Base-by-base conservation (phyloP, 129 eudicot genomes). In the Cynara cardunculus region DNA sequence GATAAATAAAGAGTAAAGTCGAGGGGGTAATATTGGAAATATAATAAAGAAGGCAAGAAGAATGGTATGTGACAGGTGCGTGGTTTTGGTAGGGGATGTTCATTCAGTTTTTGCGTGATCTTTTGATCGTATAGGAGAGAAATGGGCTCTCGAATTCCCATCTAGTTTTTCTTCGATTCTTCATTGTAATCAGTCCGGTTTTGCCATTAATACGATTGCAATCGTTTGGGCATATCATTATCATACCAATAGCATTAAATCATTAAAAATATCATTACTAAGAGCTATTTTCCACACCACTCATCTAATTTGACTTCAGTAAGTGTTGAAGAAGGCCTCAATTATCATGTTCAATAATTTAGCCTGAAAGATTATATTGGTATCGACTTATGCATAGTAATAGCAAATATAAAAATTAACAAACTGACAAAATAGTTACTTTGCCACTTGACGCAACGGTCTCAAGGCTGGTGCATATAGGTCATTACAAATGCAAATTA, bases 391-490 rank as follows among this genome's bases (percentile, higher is more conserved):
- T 64, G 59, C 26, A 71, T 7, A 72, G 65, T 34, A 56, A 67
- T 37, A 2, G 30, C 25, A 66, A 71, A 73, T 13, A 66, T 34
- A 13, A n/a, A 72, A 24, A 14, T 30, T 37, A 19, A 24, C 49
- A 80, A 25, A 75, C 24, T 70, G 72, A 7, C 1, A 31, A 53
- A 46, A 66, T 32, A 83, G 97, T 89, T 85, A 95, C 99, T 92
- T 95, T 72, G 99, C 99, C 85, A 95, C 92, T 68, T 92, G 91
- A 25, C 97, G 99, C 81, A 95, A 78, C 59, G 91, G 87, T 86
- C 97, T 90, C 78, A 95, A 88, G 70, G 99, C 94, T 81, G 99
- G 97, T 62, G 99, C 93, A 90, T 92, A 95, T 59, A 95, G 87
- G 78, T 95, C 97, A 85, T 95, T 95, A 79, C 99, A 95, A 76